Base-by-base conservation (phyloP, 1,284 basidiomycete species). In the Papiliotrema laurentii region DNA sequence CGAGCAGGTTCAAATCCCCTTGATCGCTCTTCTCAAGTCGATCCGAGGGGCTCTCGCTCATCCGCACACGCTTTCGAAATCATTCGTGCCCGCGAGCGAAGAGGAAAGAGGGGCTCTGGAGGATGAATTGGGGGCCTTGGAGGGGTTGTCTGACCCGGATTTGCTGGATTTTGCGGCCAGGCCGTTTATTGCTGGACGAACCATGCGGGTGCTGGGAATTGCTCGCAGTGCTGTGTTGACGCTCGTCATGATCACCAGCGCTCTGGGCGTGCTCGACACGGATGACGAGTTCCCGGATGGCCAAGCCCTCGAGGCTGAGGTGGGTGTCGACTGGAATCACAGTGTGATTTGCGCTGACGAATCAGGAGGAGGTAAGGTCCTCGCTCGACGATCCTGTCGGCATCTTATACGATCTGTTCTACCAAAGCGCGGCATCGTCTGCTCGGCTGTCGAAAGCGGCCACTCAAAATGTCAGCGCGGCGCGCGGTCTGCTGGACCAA, bases 11-110 rank as follows among this genome's bases (percentile, higher is more conserved):
- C 80, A 81, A 2, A 75, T 77, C 2, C 81, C 81, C 49, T 83
- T 83, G 0, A 75, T 92, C 18, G 74, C 80, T 31, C 79, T 93
- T n/a, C 76, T 97, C 0, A 88, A 90, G 64, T 86, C 91, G 53
- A 72, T 94, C 49, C 90, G 90, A 65, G 91, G 92, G 60, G 87
- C 89, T 0, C 78, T 94, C 45, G 86, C 88, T 1, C 92, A 96
- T 72, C 91, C 93, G 6, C 86, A 90, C 60, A 85, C 89, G 58
- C 80, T 96, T 19, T 81, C 84, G 0, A 84, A 83, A 50, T 76
- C 90, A 34, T 77, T 94, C 53, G 88, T 92, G 53, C 85, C 88
- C 2, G 77, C 86, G n/a, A 85, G 85, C 0, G 68, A 79, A 2
- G 86, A 86, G n/a, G 89, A 93, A 56, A 79, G 83, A 34, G 66